Conservation (phyloP, 176 grass and related monocot species). For the Zoysia japonica region DNA sequence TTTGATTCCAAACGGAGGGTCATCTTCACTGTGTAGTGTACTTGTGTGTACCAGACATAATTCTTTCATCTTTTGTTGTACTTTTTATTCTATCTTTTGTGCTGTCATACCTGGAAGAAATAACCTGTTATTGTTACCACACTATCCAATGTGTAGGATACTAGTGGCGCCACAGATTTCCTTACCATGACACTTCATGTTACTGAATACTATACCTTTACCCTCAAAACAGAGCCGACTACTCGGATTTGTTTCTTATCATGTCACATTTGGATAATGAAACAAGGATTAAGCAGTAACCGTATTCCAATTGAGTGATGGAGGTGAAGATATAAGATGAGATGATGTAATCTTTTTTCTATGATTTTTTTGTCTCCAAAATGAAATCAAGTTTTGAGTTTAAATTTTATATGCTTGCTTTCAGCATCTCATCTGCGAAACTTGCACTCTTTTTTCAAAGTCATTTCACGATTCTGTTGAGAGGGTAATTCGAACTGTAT, state of each 20-base stretch:
- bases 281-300: not conserved
- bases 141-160: not conserved
- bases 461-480: not conserved
- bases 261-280: not conserved
- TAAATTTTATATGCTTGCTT: not conserved
- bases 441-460: not conserved
- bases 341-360: not conserved
- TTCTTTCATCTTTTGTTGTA: constrained; percentile 42
- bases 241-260: not conserved
- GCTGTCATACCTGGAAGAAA: constrained; percentile 6
- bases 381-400: not conserved
- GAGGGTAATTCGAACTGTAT: not conserved
- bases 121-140: not conserved
- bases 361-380: not conserved
- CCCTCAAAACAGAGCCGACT: not conserved
- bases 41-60: not conserved
- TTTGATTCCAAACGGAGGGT: not conserved
- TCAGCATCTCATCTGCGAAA: not conserved
- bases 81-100: not conserved
- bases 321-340: not conserved
- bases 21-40: constrained; percentile 18
- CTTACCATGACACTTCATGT: not conserved
- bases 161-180: not conserved
- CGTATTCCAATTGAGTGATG: not conserved
- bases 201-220: not conserved